Evolutionary conservation across 1,284 basidiomycete genomes (phyloP).

Genomic region (Neonothopanus nambi): DNA sequence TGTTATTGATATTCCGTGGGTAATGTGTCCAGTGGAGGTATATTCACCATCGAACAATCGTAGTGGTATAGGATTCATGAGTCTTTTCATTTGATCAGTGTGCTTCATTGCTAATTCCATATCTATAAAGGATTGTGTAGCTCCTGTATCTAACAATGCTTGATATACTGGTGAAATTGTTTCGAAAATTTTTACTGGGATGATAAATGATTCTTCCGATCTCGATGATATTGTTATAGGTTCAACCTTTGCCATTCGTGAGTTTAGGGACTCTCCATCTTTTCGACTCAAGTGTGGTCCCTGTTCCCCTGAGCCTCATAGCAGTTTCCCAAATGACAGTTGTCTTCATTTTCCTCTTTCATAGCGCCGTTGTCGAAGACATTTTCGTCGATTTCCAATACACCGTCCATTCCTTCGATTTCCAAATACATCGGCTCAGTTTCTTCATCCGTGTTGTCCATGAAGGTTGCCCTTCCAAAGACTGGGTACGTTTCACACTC

Average conservation of each 20-base stretch:
- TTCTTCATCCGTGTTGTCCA: not conserved
- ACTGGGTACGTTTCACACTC: too few relatives aligned
- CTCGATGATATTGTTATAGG: not conserved
- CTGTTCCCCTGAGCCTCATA: not conserved
- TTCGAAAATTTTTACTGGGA: not conserved
- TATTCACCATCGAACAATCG: too few relatives aligned
- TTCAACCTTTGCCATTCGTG: not conserved
- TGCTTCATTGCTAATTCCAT: not conserved
- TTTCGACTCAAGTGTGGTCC: not conserved
- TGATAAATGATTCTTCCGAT: not conserved
- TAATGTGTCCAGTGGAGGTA: too few relatives aligned
- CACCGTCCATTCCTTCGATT: not conserved
- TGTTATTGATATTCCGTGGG: too few relatives aligned
- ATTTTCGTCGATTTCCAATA: not conserved
- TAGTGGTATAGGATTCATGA: too few relatives aligned
- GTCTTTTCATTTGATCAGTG: not conserved
- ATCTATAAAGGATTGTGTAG: slow-evolving; percentile 3
- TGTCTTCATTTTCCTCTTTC: not conserved
- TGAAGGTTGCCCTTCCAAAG: not conserved
- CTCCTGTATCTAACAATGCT: slow-evolving; percentile 1
- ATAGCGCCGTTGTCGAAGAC: not conserved
- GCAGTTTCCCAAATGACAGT: not conserved
- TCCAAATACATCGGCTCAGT: not conserved
- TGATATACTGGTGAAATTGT: not conserved
- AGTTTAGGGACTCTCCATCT: not conserved